Base-by-base conservation (phyloP, 2,329 filamentous ascomycete genomes). In the Neonectria coccinea region DNA sequence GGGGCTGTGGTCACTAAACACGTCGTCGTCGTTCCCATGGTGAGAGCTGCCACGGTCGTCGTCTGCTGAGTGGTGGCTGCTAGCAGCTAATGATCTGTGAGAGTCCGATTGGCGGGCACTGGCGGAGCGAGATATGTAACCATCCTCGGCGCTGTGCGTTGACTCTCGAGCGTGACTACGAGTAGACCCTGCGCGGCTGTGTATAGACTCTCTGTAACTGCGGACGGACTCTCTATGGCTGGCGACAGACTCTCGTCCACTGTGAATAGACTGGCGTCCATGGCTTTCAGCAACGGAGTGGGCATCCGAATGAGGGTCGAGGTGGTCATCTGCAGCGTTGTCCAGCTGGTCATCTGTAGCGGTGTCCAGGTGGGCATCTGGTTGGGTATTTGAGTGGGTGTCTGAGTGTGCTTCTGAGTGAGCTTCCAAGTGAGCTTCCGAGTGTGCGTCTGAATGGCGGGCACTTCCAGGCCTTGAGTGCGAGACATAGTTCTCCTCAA, bases 1-100 rank as follows among this genome's bases (percentile, higher is more conserved):
- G 1, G 82, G 83, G 74, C 83, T 89, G 77, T 80, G 82, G 68
- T 85, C 85, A 76, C 85, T 88, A 72, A 89, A 89, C 18, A 89
- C 83, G 55, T 88, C 86, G 69, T 87, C 85, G 22, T 87, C 85
- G 47, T 79, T 79, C 31, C 83, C 84, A 63, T 85, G 80, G 57
- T 84, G 84, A 1, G 84, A 86, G 74, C 83, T 84, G 72, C 79
- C 83, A 51, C 67, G 59, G 67, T 65, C 64, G 29, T 71, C 59
- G 36, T 67, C 69, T 16, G 59, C 63, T 6, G 64, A 68, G 27
- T 52, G 56, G 8, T 67, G 65, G 59, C 69, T 74, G 18, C 59
- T 65, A 16, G 45, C 64, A 48, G 67, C 63, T 9, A 67, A 65
- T n/a, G 72, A 72, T 65, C 70, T 69, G 22, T 72, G 67, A 18